phyloP scores from a whole-genome alignment of 495 filamentous ascomycete genomes.

The Pyrenula massariospora region DNA sequence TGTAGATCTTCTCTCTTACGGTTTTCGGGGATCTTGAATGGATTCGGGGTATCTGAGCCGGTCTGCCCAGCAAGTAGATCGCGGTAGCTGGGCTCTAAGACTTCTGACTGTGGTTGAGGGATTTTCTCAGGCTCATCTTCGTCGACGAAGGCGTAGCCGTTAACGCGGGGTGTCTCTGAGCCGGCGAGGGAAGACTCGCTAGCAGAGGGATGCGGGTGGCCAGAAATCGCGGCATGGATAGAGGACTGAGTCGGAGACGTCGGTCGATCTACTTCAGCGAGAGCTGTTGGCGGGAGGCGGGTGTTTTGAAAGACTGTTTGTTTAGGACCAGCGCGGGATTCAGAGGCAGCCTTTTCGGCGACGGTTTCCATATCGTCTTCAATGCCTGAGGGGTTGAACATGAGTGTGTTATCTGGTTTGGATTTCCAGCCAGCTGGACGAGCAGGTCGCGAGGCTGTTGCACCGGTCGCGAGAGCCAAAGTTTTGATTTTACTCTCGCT shows the following conservation, averaged over 20 bases:
- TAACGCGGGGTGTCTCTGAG: slow-evolving; percentile 76
- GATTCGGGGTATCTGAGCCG: slow-evolving; percentile 56
- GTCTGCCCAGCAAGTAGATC: slow-evolving; percentile 31
- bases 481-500: slow-evolving; percentile 24
- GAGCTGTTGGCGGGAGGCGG: slow-evolving; percentile 39
- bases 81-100: slow-evolving; percentile 12
- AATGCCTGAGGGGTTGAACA: slow-evolving; percentile 65
- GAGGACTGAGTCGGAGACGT: slow-evolving; percentile 75
- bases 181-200: slow-evolving; percentile 53
- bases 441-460: slow-evolving; percentile 59
- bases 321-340: slow-evolving; percentile 67
- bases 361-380: slow-evolving; percentile 57
- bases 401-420: slow-evolving; percentile 67
- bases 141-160: slow-evolving; percentile 90
- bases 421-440: slow-evolving; percentile 67
- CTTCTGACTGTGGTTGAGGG: slow-evolving; percentile 6
- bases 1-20: slow-evolving; percentile 75
- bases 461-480: slow-evolving; percentile 40
- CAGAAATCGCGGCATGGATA: slow-evolving; percentile 76
- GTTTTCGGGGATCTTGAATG: slow-evolving; percentile 69
- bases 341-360: slow-evolving; percentile 51
- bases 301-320: slow-evolving; percentile 78
- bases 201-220: slow-evolving; percentile 50
- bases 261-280: slow-evolving; percentile 32
- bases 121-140: slow-evolving; percentile 48